These are phyloP conservation scores for Coemansia erecta DNA, from an alignment of 192 early-diverging fungal genomes.

Conservation along the genomic window DNA sequence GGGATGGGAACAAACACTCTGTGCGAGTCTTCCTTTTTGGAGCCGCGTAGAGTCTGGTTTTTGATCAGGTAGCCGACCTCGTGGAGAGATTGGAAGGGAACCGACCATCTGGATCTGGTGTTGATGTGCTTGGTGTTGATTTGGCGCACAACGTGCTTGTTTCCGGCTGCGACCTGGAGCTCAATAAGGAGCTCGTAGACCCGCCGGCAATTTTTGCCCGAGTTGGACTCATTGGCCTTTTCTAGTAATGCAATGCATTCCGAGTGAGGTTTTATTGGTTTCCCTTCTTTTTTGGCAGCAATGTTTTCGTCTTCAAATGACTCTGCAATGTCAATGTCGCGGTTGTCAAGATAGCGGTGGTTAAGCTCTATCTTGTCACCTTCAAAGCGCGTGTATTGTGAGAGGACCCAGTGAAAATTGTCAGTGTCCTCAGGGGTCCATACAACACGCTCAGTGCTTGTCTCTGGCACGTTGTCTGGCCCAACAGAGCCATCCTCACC, in stretches of 20 bases:
- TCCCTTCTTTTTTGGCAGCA: conserved; percentile 21
- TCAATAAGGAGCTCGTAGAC: conserved; percentile 25
- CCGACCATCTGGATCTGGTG: conserved; percentile 45
- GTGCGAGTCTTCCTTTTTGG: conserved; percentile 12
- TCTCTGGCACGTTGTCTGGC: not conserved
- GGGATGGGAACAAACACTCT: not conserved
- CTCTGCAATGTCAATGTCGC: conserved; percentile 29
- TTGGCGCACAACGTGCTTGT: conserved; percentile 35
- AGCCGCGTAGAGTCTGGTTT: conserved; percentile 23
- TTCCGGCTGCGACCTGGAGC: conserved; percentile 25
- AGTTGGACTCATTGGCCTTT: conserved; percentile 22
- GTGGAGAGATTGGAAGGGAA: conserved; percentile 46
- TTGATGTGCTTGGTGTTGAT: conserved; percentile 53
- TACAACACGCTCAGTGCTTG: conserved; percentile 24
- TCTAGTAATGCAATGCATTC: conserved; percentile 26
- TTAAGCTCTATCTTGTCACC: conserved; percentile 14
- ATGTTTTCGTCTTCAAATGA: not conserved
- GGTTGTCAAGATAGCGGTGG: conserved; percentile 41
- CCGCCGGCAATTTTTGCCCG: conserved; percentile 30
- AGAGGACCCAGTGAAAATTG: conserved; percentile 39
- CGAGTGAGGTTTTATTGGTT: conserved; percentile 9
- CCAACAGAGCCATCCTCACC: not conserved
- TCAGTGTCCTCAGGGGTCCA: conserved; percentile 40
- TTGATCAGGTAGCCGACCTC: conserved; percentile 48
- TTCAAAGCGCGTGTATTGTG: conserved; percentile 29